Percentiles rank a stretch among this genome's conserved stretches.
Evolutionary conservation across 371 early-diverging fungal species (phyloP).

Genomic region (Mortierella sp.): DNA sequence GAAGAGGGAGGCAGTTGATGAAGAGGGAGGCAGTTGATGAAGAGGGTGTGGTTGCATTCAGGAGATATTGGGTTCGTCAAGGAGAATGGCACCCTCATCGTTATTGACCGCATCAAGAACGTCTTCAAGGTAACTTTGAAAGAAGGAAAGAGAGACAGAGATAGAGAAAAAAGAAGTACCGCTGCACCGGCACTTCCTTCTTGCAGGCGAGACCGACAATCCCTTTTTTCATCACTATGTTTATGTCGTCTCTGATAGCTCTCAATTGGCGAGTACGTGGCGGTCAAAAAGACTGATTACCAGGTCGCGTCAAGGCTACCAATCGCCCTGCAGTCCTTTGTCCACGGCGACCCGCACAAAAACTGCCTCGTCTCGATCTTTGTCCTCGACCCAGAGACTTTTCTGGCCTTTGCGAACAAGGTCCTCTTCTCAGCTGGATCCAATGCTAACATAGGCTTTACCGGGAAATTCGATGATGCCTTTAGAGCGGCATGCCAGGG

Average conservation of each 20-base stretch:
- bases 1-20: conserved; percentile 89
- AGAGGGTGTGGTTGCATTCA: conserved; percentile 95
- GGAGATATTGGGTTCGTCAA: conserved; percentile 89
- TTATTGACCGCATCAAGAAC: conserved; percentile 98
- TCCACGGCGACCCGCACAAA: conserved; percentile 91
- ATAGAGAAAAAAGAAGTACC: conserved; percentile 15
- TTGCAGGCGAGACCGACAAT: no score
- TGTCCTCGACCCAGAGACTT: conserved; percentile 82
- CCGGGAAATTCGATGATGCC: conserved; percentile 40
- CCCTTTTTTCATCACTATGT: neutral
- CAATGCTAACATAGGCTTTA: conserved; percentile 15
- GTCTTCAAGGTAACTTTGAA: conserved; percentile 98
- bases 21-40: conserved; percentile 84
- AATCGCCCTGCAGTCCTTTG: conserved; percentile 70
- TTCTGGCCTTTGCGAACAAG: conserved; percentile 60
- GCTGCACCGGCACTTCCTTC: no score
- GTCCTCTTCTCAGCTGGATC: conserved; percentile 7
- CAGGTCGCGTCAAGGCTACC: conserved; percentile 39
- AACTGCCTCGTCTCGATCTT: conserved; percentile 83
- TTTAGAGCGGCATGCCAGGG: conserved; percentile 67
- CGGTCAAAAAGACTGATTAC: conserved; percentile 89
- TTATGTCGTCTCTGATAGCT: conserved; percentile 27
- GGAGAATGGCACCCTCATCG: conserved; percentile 68
- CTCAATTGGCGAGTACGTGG: conserved; percentile 96
- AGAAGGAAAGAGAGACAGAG: neutral